Conservation (phyloP, 179 eudicot species). For the Silene noctiflora region DNA sequence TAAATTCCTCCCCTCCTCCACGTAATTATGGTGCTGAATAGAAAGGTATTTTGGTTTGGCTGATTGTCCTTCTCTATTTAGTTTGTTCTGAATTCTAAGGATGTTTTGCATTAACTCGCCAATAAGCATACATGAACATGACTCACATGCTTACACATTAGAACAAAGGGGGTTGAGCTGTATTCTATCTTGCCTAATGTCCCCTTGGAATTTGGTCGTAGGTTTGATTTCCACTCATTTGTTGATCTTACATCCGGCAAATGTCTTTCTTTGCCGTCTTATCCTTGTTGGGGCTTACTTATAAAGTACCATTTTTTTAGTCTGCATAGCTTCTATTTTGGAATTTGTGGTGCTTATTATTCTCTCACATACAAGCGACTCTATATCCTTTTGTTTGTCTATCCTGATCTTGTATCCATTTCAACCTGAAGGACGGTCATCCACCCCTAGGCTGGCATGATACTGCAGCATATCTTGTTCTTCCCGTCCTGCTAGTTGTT, state of each 20-base stretch:
- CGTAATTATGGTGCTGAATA: not conserved
- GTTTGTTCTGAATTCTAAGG: not conserved
- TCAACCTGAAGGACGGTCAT: slow-evolving; percentile 78
- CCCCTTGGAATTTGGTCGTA: too few species aligned
- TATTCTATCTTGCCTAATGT: too few species aligned
- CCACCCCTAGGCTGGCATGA: slow-evolving; percentile 97
- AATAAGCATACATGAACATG: too few species aligned
- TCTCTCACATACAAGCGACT: not conserved
- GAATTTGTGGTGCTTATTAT: not conserved
- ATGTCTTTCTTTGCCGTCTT: too few species aligned
- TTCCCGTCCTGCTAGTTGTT: slow-evolving; percentile 86
- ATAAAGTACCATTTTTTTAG: too few species aligned
- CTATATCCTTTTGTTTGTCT: not conserved
- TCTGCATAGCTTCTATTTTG: too few species aligned
- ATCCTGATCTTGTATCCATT: slow-evolving; percentile 14
- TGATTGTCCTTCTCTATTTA: not conserved
- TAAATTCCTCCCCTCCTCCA: too few species aligned
- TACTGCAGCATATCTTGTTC: slow-evolving; percentile 88
- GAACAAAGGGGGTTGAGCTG: too few species aligned
- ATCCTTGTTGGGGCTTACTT: too few species aligned
- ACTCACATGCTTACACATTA: too few species aligned
- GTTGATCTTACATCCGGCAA: too few species aligned
- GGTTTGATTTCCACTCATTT: too few species aligned
- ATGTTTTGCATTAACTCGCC: not conserved
- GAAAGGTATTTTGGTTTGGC: not conserved